phyloP scores from a whole-genome alignment of 495 filamentous ascomycete species.

The Hyaloscypha hepaticicola region DNA sequence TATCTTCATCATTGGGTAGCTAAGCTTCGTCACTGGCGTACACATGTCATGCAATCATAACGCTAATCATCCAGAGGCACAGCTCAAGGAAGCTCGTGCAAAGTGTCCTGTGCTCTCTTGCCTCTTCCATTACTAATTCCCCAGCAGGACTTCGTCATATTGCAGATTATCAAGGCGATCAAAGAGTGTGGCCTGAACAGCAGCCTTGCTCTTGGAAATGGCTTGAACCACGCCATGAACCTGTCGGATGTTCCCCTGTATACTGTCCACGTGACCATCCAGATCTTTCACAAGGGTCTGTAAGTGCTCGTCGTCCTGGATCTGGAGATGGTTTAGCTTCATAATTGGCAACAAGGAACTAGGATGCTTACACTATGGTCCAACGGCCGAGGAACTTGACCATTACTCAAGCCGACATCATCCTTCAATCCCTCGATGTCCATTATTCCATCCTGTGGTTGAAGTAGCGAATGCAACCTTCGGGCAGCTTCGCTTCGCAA shows the following conservation, averaged over 20 bases:
- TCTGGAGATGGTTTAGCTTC: constrained; percentile 21
- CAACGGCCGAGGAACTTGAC: constrained; percentile 23
- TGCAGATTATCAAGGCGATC: constrained; percentile 23
- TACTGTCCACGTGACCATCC: constrained; percentile 54
- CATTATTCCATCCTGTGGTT: constrained; percentile 25
- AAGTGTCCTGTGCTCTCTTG: background rate
- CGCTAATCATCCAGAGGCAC: background rate
- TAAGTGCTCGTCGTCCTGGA: constrained; percentile 34
- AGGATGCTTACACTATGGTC: constrained; percentile 17
- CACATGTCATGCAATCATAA: constrained; percentile 6
- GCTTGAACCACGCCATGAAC: constrained; percentile 52
- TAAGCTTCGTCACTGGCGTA: background rate
- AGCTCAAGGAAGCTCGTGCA: background rate
- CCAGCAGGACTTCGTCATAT: constrained; percentile 31
- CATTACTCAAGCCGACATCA: constrained; percentile 34
- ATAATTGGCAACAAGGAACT: constrained; percentile 36
- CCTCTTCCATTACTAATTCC: background rate
- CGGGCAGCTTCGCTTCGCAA: constrained; percentile 46
- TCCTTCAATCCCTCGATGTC: constrained; percentile 25
- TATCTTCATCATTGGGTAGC: background rate
- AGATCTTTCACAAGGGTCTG: constrained; percentile 44
- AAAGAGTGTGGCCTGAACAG: constrained; percentile 38
- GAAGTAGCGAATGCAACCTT: constrained; percentile 34
- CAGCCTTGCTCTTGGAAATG: constrained; percentile 48
- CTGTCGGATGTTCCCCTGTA: constrained; percentile 54